Percentiles rank a stretch among this genome's conserved stretches.
phyloP scores from a whole-genome alignment of 2,329 filamentous ascomycete genomes.

The Botrytis galanthina region DNA sequence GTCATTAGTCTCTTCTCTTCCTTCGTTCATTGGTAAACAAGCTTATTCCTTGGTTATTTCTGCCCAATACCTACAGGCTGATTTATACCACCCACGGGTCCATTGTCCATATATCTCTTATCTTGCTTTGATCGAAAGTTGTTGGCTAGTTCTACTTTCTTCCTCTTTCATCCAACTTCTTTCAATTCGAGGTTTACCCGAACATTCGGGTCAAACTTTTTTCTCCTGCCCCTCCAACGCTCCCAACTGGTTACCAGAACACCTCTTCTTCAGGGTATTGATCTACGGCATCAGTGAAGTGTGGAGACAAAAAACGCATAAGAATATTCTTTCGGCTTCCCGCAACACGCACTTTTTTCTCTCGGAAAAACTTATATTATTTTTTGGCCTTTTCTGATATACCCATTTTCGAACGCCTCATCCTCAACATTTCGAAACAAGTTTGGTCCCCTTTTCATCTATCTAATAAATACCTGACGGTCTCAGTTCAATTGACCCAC shows the following conservation, averaged over 20 bases:
- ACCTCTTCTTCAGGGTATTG: not conserved
- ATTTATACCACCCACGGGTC: conserved; percentile 3
- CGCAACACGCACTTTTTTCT: conserved; percentile 9
- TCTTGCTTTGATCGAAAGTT: conserved; percentile 9
- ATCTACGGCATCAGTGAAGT: not conserved
- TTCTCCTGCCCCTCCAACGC: not conserved
- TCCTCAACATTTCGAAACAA: conserved; percentile 13
- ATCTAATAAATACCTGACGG: not conserved
- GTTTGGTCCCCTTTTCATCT: conserved; percentile 10
- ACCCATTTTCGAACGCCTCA: not conserved
- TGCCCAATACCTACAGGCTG: conserved; percentile 31
- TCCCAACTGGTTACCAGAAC: conserved; percentile 13
- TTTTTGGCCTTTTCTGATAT: not conserved
- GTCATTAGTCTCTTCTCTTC: not conserved
- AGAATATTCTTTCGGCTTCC: conserved; percentile 1
- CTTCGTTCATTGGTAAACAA: conserved; percentile 15
- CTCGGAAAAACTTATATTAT: conserved; percentile 7
- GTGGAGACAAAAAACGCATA: conserved; percentile 12
- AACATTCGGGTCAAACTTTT: conserved; percentile 6
- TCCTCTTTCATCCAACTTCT: not conserved
- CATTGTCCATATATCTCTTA: conserved; percentile 9
- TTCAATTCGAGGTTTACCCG: conserved; percentile 17
- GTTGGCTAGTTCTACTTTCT: not conserved
- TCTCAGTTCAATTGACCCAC: conserved; percentile 16
- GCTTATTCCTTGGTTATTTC: conserved; percentile 29